Evolutionary conservation across 2,329 filamentous ascomycete genomes (phyloP).

Genomic region (Diaporthe batatas): DNA sequence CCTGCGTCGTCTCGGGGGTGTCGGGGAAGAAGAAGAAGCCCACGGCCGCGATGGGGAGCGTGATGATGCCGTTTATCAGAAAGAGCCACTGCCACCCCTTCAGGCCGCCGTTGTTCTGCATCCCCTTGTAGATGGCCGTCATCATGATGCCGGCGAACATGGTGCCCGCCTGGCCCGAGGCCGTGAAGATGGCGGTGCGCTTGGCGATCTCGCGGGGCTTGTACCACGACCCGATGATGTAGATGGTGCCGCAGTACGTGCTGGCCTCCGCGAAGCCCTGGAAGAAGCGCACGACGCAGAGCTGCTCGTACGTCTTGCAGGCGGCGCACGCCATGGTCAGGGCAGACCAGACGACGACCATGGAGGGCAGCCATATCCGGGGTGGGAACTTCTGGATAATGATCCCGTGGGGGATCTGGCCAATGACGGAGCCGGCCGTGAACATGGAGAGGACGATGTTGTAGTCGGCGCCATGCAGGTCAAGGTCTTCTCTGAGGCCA

Average conservation of each 20-base stretch:
- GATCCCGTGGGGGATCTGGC: slow-evolving; percentile 59
- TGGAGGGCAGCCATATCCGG: slow-evolving; percentile 60
- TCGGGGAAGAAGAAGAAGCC: slow-evolving; percentile 61
- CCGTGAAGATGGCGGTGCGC: slow-evolving; percentile 65
- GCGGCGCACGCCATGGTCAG: slow-evolving; percentile 54
- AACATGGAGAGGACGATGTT: slow-evolving; percentile 58
- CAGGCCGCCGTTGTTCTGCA: slow-evolving; percentile 56
- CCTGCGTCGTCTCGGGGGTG: slow-evolving; percentile 56
- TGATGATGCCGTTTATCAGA: slow-evolving; percentile 61
- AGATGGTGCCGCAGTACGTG: slow-evolving; percentile 63
- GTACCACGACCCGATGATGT: slow-evolving; percentile 67
- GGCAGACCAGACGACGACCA: slow-evolving; percentile 62
- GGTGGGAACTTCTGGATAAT: slow-evolving; percentile 63
- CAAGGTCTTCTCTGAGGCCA: slow-evolving; percentile 55
- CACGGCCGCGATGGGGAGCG: slow-evolving; percentile 60
- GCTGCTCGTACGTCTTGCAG: slow-evolving; percentile 48
- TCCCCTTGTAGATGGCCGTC: slow-evolving; percentile 55
- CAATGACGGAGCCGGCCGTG: slow-evolving; percentile 51
- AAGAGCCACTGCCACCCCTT: slow-evolving; percentile 61
- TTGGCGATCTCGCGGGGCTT: slow-evolving; percentile 66
- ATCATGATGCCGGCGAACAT: slow-evolving; percentile 70
- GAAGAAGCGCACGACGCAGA: slow-evolving; percentile 58
- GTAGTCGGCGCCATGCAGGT: slow-evolving; percentile 55
- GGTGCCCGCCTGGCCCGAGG: slow-evolving; percentile 63
- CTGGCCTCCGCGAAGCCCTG: slow-evolving; percentile 61